Evolutionary conservation across 23 red algal species (phyloP), one percentile per base, ranked within the genome.

Genomic region (Agarophyton chilense): DNA sequence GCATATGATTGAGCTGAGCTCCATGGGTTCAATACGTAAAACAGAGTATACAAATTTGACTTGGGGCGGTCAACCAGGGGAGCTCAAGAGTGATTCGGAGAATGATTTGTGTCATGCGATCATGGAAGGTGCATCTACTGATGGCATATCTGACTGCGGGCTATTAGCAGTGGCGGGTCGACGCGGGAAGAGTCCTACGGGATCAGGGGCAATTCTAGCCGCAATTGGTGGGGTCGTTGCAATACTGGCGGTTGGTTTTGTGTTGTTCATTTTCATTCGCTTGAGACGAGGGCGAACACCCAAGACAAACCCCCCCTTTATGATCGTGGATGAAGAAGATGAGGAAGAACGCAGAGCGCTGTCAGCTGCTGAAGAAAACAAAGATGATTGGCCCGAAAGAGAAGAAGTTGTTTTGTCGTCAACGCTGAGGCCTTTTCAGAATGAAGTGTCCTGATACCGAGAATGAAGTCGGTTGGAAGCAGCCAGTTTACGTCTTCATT

Each of bases 281-380:
- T 42, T 42, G 11, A 63, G 62, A 52, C 36, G 81, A 31, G 34
- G 45, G 26, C 44, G 44, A 16, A 13, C 41, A 24, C 25, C 44
- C 33, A 66, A 46, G 43, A 42, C 35, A 13, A 46, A 47, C 9
- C 19, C 57, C 10, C 40, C 61, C 43, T 84, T 84, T 31, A 52
- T 60, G 34, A 67, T 84, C 25, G 62, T 19, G 13, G 42, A 70
- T 53, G 81, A 84, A 24, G 81, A 84, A 53, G 81, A 84, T 18
- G 81, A 84, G 24, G 81, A 84, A 84, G 53, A 81, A 58, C 35
- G 81, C 60, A 70, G 41, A 42, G 81, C 57, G 58, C 49, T 84
- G 47, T 67, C 81, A 52, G 10, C 24, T 33, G 81, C 38, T 12
- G 81, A 84, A 18, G 81, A 47, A 84, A 67, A 51, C 0, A 26